phyloP scores from a whole-genome alignment of 305 asterid species.

The Solanum hybrid region DNA sequence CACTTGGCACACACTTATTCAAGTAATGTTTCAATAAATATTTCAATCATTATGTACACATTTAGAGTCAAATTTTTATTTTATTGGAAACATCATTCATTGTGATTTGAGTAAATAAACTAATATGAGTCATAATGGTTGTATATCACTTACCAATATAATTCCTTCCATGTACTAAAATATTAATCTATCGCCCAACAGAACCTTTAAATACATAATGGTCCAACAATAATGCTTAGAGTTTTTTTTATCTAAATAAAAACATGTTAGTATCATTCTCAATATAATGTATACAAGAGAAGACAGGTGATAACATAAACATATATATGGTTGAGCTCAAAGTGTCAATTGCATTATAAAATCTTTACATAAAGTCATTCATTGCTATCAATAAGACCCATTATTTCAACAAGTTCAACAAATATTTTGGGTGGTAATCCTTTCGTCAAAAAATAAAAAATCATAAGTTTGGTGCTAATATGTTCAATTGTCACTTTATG shows the following conservation, averaged over 20 bases:
- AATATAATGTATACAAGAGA: background rate
- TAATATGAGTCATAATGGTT: background rate
- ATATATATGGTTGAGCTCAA: background rate
- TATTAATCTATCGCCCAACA: too few relatives aligned
- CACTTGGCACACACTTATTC: too few relatives aligned
- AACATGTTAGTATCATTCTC: background rate
- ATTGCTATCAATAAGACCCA: background rate
- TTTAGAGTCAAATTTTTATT: too few relatives aligned
- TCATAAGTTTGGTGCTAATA: background rate
- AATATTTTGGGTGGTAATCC: background rate
- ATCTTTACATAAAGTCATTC: background rate
- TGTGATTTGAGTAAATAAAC: background rate
- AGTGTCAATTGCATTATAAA: background rate
- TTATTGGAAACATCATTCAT: too few relatives aligned
- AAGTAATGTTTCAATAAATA: too few relatives aligned
- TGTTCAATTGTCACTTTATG: background rate
- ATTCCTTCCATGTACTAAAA: too few relatives aligned
- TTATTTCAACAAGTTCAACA: background rate
- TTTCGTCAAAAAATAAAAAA: background rate
- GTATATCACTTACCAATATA: background rate
- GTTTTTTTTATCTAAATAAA: too few relatives aligned
- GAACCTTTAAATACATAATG: too few relatives aligned
- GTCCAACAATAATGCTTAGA: too few relatives aligned
- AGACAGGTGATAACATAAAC: background rate
- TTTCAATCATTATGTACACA: too few relatives aligned